These are phyloP conservation scores for Lagerstroemia speciosa DNA, from an alignment of 345 rosid species.

Conservation along the genomic window DNA sequence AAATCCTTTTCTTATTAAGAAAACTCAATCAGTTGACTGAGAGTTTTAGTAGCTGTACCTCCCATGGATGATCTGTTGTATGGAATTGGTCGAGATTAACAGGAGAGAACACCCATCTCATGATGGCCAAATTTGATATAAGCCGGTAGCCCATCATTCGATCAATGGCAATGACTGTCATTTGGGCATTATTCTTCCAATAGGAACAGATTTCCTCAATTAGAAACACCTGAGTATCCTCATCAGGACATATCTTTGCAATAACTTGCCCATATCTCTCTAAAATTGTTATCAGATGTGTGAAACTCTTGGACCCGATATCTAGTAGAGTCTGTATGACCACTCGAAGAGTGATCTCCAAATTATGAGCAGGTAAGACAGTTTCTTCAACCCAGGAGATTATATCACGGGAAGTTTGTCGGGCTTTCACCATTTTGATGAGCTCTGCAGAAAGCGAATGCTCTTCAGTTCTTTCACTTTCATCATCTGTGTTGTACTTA, in stretches of 20 bases:
- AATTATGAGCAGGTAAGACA: slow-evolving; percentile 59
- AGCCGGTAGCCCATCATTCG: slow-evolving; percentile 99
- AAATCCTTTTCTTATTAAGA: not conserved
- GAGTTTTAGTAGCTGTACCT: slow-evolving; percentile 35
- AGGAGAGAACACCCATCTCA: slow-evolving; percentile 88
- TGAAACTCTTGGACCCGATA: slow-evolving; percentile 95
- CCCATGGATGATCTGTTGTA: slow-evolving; percentile 84
- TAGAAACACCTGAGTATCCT: slow-evolving; percentile 67
- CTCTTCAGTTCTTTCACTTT: slow-evolving; percentile 58
- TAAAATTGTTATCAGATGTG: slow-evolving; percentile 85
- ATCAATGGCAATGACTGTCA: slow-evolving; percentile 83
- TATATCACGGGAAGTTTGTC: slow-evolving; percentile 72
- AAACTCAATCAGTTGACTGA: not conserved
- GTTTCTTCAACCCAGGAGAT: slow-evolving; percentile 76
- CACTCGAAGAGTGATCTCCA: slow-evolving; percentile 53
- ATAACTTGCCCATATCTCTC: slow-evolving; percentile 95
- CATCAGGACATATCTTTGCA: slow-evolving; percentile 62
- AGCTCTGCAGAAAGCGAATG: slow-evolving; percentile 67
- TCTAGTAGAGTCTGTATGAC: slow-evolving; percentile 85
- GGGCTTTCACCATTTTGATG: slow-evolving; percentile 74
- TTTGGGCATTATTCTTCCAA: slow-evolving; percentile 81
- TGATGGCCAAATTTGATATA: slow-evolving; percentile 85
- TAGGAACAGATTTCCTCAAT: slow-evolving; percentile 74
- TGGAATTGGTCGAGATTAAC: slow-evolving; percentile 75
- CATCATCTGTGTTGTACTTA: slow-evolving; percentile 53